Evolutionary conservation across 2,329 filamentous ascomycete genomes (phyloP).

Genomic region (Colletotrichum melonis): DNA sequence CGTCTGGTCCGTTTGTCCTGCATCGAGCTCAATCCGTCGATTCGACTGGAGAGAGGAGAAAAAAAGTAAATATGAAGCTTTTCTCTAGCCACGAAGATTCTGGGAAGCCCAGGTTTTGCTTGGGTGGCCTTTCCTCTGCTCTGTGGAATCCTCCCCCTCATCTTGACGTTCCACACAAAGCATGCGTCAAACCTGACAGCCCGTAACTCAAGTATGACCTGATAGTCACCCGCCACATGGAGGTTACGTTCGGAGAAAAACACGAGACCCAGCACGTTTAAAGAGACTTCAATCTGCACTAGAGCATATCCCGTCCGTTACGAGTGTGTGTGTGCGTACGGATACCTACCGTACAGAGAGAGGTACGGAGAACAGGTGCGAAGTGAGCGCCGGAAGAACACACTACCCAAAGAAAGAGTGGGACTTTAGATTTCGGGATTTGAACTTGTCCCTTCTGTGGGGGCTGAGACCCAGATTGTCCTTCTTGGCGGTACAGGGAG

Average conservation of each 20-base stretch:
- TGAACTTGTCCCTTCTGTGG: constrained; percentile 22
- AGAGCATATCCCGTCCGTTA: not conserved
- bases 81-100: not conserved
- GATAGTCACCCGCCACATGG: not conserved
- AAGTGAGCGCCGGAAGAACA: not conserved
- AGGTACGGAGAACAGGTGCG: not conserved
- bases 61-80: not conserved
- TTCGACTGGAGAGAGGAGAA: not conserved
- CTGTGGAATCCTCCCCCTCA: not conserved
- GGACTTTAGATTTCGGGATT: constrained; percentile 20
- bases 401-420: constrained; percentile 11
- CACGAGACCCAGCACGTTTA: constrained; percentile 3
- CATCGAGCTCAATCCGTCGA: not conserved
- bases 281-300: not conserved
- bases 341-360: too few relatives aligned
- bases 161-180: not conserved
- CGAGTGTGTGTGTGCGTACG: not conserved
- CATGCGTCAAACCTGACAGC: not conserved
- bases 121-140: too few relatives aligned
- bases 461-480: constrained; percentile 12
- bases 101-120: not conserved
- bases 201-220: not conserved
- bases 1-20: not conserved
- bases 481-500: constrained; percentile 7
- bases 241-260: constrained; percentile 22